These are phyloP conservation scores for Pleochaeta shiraiana DNA, from an alignment of 2,329 filamentous ascomycete genomes.

Conservation along the genomic window DNA sequence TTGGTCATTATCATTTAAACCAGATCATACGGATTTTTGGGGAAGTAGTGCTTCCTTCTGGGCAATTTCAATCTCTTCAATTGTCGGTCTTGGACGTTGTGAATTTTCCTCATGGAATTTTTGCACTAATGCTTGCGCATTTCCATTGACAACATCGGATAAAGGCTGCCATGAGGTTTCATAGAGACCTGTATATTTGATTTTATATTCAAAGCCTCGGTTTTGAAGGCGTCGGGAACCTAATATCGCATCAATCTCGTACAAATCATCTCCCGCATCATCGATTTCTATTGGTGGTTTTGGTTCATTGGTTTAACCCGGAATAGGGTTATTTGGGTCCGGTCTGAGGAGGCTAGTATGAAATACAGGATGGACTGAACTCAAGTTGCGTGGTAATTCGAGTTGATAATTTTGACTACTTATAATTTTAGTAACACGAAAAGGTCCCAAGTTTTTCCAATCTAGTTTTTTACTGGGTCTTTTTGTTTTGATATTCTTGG, in stretches of 20 bases:
- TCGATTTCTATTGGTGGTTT: neutral
- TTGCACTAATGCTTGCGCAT: neutral
- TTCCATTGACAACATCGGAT: neutral
- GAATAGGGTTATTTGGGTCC: neutral
- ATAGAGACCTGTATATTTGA: neutral
- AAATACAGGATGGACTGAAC: neutral
- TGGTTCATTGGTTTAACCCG: neutral
- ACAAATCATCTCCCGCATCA: neutral
- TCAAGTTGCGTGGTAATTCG: neutral
- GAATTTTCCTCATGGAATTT: neutral
- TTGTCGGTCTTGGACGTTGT: neutral
- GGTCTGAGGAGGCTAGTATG: neutral
- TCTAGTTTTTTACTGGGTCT: neutral
- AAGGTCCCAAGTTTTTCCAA: too few relatives aligned
- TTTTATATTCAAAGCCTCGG: neutral
- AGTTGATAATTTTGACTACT: too few relatives aligned
- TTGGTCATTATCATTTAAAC: neutral
- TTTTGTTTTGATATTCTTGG: neutral
- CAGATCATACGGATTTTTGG: too few relatives aligned
- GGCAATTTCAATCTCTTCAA: neutral
- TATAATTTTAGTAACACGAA: too few relatives aligned
- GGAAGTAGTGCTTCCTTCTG: neutral
- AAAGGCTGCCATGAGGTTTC: neutral
- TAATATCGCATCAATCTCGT: neutral
- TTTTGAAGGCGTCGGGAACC: neutral